Evolutionary conservation across 371 early-diverging fungal species (phyloP), one percentile per base, ranked within the genome.

Genomic region (Mortierella sp.): DNA sequence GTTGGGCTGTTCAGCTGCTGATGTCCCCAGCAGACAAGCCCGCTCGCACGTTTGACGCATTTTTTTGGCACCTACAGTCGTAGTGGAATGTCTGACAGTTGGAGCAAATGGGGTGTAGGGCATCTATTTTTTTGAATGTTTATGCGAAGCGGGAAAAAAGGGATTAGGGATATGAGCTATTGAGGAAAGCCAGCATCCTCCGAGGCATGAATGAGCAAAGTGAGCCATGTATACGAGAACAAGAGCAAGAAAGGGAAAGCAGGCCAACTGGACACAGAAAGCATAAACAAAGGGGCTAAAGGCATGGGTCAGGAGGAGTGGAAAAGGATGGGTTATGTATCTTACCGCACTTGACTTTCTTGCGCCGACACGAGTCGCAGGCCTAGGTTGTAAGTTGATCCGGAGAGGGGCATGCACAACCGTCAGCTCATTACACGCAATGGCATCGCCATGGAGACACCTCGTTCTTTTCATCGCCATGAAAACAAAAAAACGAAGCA

Each of bases 321-420:
- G 11, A 34, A 48, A 19, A 48, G 70, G 44, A 10, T 40, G 24
- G 28, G 57, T 14, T 16, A 26, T 3, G 14, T n/a, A 16, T 24
- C 71, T 46, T 79, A 86, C 86, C 86, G 72, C 86, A 86, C 75
- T 86, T 86, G 82, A 86, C 86, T 79, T 86, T 86, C 70, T 86
- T 86, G 40, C 86, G 71, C 26, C 86, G 78, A 57, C 86, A 86
- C 19, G 82, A 81, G 69, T 86, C 86, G 69, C 86, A 86, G 34
- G 86, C 86, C 86, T 86, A 64, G 64, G 64, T 64, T 64, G 37
- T 90, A 51, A 11, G 91, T 83, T 5, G 90, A 90, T 71, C 91
- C 89, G n/a, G 90, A 91, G 28, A 88, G 89, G 28, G 28, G 4
- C 9, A 28, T 31, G 14, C 16, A 28, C 57, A 14, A 3, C 5